Percentiles rank a stretch among this genome's conserved stretches.
Conservation (phyloP, 2,329 filamentous ascomycete genomes). For the Talaromyces sp. region DNA sequence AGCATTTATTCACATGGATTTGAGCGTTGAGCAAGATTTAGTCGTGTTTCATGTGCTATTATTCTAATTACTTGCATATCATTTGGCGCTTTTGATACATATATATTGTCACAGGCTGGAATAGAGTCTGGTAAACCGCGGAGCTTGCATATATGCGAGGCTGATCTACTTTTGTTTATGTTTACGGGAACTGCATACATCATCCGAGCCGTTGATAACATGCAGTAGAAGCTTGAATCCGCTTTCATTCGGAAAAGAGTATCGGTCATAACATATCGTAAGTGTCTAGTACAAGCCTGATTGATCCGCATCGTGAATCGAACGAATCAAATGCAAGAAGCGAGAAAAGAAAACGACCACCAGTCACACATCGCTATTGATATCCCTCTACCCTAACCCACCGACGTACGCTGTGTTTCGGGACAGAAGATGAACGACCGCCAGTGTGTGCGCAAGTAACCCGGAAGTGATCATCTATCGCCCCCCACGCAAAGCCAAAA, state of each 20-base stretch:
- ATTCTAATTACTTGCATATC: conserved; percentile 4
- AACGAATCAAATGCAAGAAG: conserved; percentile 5
- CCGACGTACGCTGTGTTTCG: no score
- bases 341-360: neutral
- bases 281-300: conserved; percentile 13
- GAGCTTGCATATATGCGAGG: neutral
- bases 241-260: conserved; percentile 1
- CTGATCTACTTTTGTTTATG: neutral
- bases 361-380: no score
- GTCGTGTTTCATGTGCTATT: neutral
- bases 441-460: neutral
- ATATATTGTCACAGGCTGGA: neutral
- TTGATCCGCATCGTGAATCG: neutral
- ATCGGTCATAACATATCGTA: conserved; percentile 16
- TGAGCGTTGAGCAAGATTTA: neutral
- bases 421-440: neutral
- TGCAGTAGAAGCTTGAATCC: neutral
- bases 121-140: neutral
- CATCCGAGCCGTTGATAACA: neutral
- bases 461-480: neutral
- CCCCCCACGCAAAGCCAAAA: conserved; percentile 88
- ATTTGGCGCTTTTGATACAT: neutral
- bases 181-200: neutral
- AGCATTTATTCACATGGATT: neutral
- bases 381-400: no score